These are phyloP conservation scores for Canna indica DNA, from an alignment of 176 grass and related monocot genomes.

Conservation along the genomic window DNA sequence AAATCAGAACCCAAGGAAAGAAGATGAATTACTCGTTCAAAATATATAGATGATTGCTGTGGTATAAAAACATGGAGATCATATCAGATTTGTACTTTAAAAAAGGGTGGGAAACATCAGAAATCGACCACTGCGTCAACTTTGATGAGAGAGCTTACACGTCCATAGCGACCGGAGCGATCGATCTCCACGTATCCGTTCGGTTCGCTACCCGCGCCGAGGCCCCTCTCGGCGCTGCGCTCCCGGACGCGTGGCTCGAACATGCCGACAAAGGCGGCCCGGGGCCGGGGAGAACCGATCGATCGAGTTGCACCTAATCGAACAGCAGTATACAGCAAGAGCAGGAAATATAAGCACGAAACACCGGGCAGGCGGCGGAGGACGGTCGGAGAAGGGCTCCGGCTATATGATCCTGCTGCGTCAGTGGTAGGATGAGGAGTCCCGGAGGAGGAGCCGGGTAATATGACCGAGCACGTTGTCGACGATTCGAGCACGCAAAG, in stretches of 20 bases:
- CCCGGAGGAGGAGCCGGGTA: slow-evolving; percentile 33
- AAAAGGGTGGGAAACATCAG: not conserved
- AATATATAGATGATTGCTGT: no score
- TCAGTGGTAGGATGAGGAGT: slow-evolving; percentile 28
- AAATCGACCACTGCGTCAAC: not conserved
- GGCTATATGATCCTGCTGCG: slow-evolving; percentile 12
- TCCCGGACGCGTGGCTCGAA: slow-evolving; percentile 7
- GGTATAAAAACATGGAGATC: no score
- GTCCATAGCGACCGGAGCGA: slow-evolving; percentile 66
- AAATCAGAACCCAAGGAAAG: not conserved
- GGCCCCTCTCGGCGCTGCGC: not conserved
- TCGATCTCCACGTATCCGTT: slow-evolving; percentile 91
- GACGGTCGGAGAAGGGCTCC: slow-evolving; percentile 4
- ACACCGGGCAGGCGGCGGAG: not conserved
- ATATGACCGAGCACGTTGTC: not conserved
- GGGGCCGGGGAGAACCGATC: not conserved
- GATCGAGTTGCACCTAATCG: not conserved
- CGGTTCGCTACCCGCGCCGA: slow-evolving; percentile 19
- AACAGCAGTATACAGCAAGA: not conserved
- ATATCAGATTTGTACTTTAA: no score
- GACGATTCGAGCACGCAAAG: not conserved
- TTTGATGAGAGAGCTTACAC: slow-evolving; percentile 34
- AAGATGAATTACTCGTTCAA: not conserved
- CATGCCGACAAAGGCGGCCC: slow-evolving; percentile 1
- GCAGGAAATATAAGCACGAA: not conserved